Percentiles rank a stretch among this genome's conserved stretches.
Evolutionary conservation across 2,329 filamentous ascomycete genomes (phyloP).

Genomic region (Exophiala sideris): DNA sequence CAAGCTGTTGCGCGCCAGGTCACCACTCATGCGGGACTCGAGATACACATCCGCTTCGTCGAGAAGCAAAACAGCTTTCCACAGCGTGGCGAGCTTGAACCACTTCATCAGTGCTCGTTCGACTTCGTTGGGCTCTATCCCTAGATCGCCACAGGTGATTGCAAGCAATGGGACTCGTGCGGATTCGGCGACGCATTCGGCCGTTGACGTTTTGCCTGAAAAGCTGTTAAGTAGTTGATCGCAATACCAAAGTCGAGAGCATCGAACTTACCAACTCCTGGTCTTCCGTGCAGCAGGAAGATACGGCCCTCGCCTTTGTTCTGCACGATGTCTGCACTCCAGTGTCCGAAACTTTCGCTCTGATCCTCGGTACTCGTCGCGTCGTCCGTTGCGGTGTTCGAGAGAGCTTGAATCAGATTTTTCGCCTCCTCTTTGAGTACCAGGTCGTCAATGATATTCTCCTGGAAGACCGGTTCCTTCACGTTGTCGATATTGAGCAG

Average conservation of each 20-base stretch:
- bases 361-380: background rate
- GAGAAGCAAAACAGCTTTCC: conserved; percentile 24
- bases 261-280: conserved; percentile 27
- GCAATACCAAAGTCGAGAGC: too few species aligned
- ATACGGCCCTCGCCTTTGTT: conserved; percentile 27
- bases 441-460: conserved; percentile 1
- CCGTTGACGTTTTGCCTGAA: conserved; percentile 34
- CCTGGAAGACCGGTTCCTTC: background rate
- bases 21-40: conserved; percentile 13
- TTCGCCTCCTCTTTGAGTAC: conserved; percentile 3
- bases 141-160: conserved; percentile 3
- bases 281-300: conserved; percentile 29
- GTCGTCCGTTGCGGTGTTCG: background rate
- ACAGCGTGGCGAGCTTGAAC: conserved; percentile 6
- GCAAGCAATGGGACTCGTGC: conserved; percentile 46
- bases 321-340: conserved; percentile 1
- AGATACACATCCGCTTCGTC: conserved; percentile 38
- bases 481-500: background rate
- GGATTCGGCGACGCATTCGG: conserved; percentile 47
- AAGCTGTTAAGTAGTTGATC: background rate
- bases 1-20: conserved; percentile 28
- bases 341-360: background rate
- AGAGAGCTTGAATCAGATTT: conserved; percentile 1
- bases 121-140: background rate
- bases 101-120: conserved; percentile 1